These are phyloP conservation scores for Scutellaria minor DNA, from an alignment of 257 asterid genomes.

Conservation along the genomic window DNA sequence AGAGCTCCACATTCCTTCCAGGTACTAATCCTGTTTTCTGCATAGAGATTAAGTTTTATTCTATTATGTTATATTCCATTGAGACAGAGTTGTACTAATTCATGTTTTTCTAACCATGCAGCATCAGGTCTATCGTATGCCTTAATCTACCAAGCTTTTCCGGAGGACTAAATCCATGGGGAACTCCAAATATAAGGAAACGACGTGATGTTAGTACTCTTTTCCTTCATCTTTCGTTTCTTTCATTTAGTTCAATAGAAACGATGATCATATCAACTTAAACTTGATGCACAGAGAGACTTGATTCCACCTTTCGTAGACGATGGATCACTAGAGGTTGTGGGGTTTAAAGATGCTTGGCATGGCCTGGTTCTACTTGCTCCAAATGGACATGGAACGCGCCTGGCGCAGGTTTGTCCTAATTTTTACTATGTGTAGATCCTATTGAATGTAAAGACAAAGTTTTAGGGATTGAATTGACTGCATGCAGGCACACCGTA, in stretches of 20 bases:
- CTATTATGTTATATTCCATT: background rate
- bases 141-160: slow-evolving; percentile 95
- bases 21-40: slow-evolving; percentile 47
- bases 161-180: slow-evolving; percentile 98
- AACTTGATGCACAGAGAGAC: slow-evolving; percentile 55
- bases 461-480: background rate
- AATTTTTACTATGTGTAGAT: background rate
- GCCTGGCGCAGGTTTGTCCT: slow-evolving; percentile 80
- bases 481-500: slow-evolving; percentile 56
- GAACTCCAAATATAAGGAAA: slow-evolving; percentile 64
- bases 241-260: background rate
- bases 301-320: slow-evolving; percentile 83
- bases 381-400: slow-evolving; percentile 91
- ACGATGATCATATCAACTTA: background rate
- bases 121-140: slow-evolving; percentile 86
- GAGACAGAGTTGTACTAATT: slow-evolving; percentile 24
- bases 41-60: too few species aligned
- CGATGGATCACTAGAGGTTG: slow-evolving; percentile 80
- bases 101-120: slow-evolving; percentile 36
- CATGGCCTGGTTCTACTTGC: slow-evolving; percentile 78
- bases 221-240: background rate
- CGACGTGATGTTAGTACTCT: slow-evolving; percentile 61
- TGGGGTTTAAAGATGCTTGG: slow-evolving; percentile 94
- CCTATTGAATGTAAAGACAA: background rate
- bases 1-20: slow-evolving; percentile 65